These are phyloP conservation scores for Aspergillus melleus DNA, from an alignment of 2,329 filamentous ascomycete genomes.

Conservation along the genomic window DNA sequence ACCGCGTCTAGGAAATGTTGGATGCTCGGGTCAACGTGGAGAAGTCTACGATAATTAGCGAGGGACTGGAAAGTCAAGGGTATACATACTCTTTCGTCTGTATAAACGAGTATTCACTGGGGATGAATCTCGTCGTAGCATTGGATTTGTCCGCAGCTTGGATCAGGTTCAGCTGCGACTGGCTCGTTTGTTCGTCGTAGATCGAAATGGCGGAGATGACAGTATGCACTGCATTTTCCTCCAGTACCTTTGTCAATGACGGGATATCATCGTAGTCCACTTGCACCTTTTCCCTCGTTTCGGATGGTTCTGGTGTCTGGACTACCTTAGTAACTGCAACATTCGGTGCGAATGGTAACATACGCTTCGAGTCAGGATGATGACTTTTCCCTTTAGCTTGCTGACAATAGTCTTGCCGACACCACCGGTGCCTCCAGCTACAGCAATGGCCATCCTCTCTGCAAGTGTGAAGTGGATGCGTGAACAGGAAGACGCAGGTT, in stretches of 20 bases:
- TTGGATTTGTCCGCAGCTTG: conserved; percentile 43
- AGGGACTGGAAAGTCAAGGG: background rate
- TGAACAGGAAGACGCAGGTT: no score
- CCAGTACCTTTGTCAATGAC: conserved; percentile 26
- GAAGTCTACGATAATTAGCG: conserved; percentile 20
- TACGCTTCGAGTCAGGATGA: conserved; percentile 46
- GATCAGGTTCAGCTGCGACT: conserved; percentile 47
- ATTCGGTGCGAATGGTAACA: background rate
- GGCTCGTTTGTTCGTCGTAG: conserved; percentile 26
- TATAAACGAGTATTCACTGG: conserved; percentile 45
- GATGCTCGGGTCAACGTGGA: conserved; percentile 31
- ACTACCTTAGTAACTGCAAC: background rate
- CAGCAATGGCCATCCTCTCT: conserved; percentile 36
- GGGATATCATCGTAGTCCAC: conserved; percentile 38
- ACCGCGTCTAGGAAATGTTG: conserved; percentile 30
- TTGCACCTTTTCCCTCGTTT: conserved; percentile 12
- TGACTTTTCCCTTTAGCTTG: conserved; percentile 36
- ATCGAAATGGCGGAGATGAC: conserved; percentile 47
- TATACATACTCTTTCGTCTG: conserved; percentile 31
- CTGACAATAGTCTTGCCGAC: conserved; percentile 49
- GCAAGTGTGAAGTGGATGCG: no score
- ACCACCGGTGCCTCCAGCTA: conserved; percentile 50
- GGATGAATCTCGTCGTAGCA: conserved; percentile 43
- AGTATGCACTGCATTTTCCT: conserved; percentile 45
- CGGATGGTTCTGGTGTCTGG: background rate